Conservation (phyloP, 352 stramenopile genomes). For the Phytopythium sindhum region DNA sequence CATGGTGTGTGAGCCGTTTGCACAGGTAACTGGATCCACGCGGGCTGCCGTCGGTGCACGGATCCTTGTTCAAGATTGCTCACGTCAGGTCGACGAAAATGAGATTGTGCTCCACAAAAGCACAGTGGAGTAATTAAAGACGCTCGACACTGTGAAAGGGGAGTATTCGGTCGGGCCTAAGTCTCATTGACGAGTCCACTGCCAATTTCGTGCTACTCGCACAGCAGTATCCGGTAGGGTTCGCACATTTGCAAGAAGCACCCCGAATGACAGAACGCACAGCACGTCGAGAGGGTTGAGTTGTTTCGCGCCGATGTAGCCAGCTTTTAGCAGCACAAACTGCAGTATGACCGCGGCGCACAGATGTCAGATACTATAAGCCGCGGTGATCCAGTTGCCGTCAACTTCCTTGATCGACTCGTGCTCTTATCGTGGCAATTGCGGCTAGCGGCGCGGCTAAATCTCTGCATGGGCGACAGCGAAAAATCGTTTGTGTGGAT, state of each 20-base stretch:
- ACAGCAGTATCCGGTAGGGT: conserved; percentile 85
- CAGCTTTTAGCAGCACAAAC: conserved; percentile 89
- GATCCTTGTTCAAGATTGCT: too few species aligned
- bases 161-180: too few species aligned
- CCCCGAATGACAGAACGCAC: conserved; percentile 15
- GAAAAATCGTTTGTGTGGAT: conserved; percentile 90
- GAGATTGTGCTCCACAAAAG: too few species aligned
- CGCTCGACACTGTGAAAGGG: too few species aligned
- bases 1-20: too few species aligned
- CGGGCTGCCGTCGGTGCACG: too few species aligned
- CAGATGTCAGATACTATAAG: conserved; percentile 89
- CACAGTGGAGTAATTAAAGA: too few species aligned
- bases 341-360: conserved; percentile 91
- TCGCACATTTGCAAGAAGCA: conserved; percentile 27
- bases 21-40: too few species aligned
- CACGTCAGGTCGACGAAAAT: too few species aligned
- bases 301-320: conserved; percentile 85
- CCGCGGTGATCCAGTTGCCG: conserved; percentile 41
- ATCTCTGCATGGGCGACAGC: conserved; percentile 94
- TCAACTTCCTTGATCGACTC: conserved; percentile 31
- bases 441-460: conserved; percentile 95
- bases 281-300: conserved; percentile 70
- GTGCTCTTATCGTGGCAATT: conserved; percentile 70
- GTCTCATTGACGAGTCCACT: conserved; percentile 82
- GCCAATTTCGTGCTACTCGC: conserved; percentile 84